A percentile compares a stretch with the other conserved stretches of the same genome.
Conservation (phyloP, 495 filamentous ascomycete species). For the Penicillium taxi region DNA sequence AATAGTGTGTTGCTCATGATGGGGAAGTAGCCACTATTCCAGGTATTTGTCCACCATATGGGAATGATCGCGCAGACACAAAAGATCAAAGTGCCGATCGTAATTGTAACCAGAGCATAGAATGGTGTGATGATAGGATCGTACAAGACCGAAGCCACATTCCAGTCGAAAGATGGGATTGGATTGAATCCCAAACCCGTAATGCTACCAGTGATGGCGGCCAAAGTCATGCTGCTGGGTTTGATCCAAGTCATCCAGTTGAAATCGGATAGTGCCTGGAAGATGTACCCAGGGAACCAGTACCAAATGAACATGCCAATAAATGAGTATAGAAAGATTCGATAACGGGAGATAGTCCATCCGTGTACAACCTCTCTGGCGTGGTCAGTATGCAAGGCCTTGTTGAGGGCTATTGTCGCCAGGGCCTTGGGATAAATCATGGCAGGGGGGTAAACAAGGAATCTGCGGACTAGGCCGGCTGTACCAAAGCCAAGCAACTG, state of each 20-base stretch:
- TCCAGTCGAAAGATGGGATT: slow-evolving; percentile 54
- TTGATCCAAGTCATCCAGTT: slow-evolving; percentile 25
- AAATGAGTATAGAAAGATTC: slow-evolving; percentile 50
- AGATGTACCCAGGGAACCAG: slow-evolving; percentile 36
- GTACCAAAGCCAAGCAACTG: slow-evolving; percentile 46
- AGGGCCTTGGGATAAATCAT: slow-evolving; percentile 59
- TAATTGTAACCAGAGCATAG: slow-evolving; percentile 43
- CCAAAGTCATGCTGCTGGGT: slow-evolving; percentile 27
- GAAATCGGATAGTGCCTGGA: slow-evolving; percentile 21
- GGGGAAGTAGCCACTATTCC: slow-evolving; percentile 40
- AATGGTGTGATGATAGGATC: slow-evolving; percentile 56
- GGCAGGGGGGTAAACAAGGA: slow-evolving; percentile 42
- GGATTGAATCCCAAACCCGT: slow-evolving; percentile 39
- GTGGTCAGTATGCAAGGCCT: slow-evolving; percentile 55
- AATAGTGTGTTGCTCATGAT: slow-evolving; percentile 38
- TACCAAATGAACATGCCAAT: slow-evolving; percentile 43
- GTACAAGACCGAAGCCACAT: slow-evolving; percentile 43
- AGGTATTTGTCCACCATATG: slow-evolving; percentile 37
- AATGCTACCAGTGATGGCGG: slow-evolving; percentile 44
- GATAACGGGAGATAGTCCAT: slow-evolving; percentile 51
- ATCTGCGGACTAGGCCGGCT: slow-evolving; percentile 38
- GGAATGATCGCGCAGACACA: slow-evolving; percentile 36
- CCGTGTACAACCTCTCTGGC: slow-evolving; percentile 46
- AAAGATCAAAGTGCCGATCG: slow-evolving; percentile 36
- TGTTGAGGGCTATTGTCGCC: slow-evolving; percentile 50